Conservation (phyloP, 2,329 filamentous ascomycete genomes). For the Neurospora crassa region DNA sequence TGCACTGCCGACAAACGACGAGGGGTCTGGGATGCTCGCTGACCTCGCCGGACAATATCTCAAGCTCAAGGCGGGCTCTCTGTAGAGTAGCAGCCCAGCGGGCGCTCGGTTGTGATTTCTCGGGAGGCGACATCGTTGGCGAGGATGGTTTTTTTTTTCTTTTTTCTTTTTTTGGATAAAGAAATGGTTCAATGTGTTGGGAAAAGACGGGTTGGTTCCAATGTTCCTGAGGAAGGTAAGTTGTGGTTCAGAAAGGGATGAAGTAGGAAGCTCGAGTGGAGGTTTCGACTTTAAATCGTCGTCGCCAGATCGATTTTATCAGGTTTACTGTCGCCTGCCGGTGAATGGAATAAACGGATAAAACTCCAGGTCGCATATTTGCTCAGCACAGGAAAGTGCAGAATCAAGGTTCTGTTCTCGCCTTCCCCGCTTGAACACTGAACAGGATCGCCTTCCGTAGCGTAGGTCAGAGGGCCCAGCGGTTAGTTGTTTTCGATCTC, state of each 20-base stretch:
- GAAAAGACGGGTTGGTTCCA: accelerated
- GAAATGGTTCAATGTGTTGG: neutral
- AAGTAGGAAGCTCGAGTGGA: neutral
- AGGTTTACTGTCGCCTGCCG: neutral
- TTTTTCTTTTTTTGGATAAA: neutral
- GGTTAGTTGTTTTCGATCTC: neutral
- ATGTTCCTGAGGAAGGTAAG: neutral
- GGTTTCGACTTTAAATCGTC: neutral
- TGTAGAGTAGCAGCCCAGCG: neutral
- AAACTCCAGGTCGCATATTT: neutral
- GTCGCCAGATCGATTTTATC: too few relatives aligned
- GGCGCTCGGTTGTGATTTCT: neutral
- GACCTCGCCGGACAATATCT: neutral
- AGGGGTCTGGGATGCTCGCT: neutral
- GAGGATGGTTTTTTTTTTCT: neutral
- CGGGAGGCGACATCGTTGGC: neutral
- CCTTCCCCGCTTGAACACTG: neutral
- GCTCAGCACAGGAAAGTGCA: neutral
- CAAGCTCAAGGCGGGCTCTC: neutral
- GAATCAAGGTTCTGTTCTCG: neutral
- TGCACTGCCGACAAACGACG: neutral
- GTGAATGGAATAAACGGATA: neutral
- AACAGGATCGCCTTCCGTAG: neutral
- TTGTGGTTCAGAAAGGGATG: neutral
- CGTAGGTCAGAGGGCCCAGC: neutral